Conservation (phyloP, 31 red algal genomes). For the Porphyra umbilicalis region DNA sequence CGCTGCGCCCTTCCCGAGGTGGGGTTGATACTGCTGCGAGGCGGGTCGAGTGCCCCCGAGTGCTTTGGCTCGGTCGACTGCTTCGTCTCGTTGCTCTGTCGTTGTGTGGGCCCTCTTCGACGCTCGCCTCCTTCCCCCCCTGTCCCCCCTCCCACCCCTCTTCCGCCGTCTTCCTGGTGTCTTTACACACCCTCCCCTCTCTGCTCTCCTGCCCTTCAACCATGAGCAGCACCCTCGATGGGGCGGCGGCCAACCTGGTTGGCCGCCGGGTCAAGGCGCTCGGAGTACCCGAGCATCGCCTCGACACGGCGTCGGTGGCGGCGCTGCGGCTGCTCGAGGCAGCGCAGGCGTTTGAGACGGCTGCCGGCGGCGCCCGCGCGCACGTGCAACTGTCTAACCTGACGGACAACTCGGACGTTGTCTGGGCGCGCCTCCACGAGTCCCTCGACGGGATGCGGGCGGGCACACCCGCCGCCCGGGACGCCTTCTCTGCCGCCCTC, state of each 20-base stretch:
- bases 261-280: not conserved
- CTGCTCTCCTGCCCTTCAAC: not conserved
- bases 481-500: not conserved
- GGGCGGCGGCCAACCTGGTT: constrained; percentile 1
- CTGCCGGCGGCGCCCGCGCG: not conserved
- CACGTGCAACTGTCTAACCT: not conserved
- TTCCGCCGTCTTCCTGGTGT: too few species aligned
- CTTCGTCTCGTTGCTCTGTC: too few species aligned
- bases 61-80: not conserved
- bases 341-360: not conserved
- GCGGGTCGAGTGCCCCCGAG: not conserved
- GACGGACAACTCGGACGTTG: not conserved
- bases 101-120: not conserved
- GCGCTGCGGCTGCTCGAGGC: not conserved
- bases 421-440: not conserved
- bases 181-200: too few species aligned
- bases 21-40: too few species aligned
- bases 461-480: not conserved
- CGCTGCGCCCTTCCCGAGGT: too few species aligned
- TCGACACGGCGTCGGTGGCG: not conserved
- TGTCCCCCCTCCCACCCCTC: not conserved
- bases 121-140: not conserved
- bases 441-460: not conserved
- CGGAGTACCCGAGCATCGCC: not conserved
- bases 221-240: not conserved